phyloP scores from a whole-genome alignment of 805 yeast genomes.

The Ogataea nitratoaversa region DNA sequence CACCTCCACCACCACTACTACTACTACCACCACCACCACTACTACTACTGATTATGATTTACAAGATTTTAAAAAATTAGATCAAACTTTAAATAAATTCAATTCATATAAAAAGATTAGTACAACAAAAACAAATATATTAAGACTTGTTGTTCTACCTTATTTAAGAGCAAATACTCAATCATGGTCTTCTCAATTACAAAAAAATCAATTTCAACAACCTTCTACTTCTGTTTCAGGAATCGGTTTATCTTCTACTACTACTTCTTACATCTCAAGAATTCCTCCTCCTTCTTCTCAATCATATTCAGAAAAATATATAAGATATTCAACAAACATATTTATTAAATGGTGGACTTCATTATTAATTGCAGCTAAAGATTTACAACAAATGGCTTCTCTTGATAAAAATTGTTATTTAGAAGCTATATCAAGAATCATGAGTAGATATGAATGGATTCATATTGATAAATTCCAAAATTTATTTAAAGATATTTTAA shows the following conservation, averaged over 20 bases:
- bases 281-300: background rate
- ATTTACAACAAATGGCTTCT: slow-evolving; percentile 34
- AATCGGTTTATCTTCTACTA: background rate
- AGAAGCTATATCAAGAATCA: slow-evolving; percentile 50
- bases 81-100: slow-evolving; percentile 41
- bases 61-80: slow-evolving; percentile 34
- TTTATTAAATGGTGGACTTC: slow-evolving; percentile 53
- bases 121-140: slow-evolving; percentile 40
- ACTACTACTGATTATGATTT: slow-evolving; percentile 12
- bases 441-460: slow-evolving; percentile 46
- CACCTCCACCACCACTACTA: background rate
- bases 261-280: background rate
- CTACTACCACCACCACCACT: no score
- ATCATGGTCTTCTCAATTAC: slow-evolving; percentile 10
- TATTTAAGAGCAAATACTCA: slow-evolving; percentile 31
- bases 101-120: slow-evolving; percentile 33
- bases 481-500: slow-evolving; percentile 20
- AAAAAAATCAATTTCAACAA: slow-evolving; percentile 1
- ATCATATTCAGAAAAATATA: slow-evolving; percentile 5
- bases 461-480: slow-evolving; percentile 7
- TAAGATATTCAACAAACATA: slow-evolving; percentile 7
- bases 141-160: slow-evolving; percentile 44
- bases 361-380: slow-evolving; percentile 32
- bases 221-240: background rate
- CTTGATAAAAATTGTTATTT: slow-evolving; percentile 49